Evolutionary conservation across 2,329 filamentous ascomycete genomes (phyloP).

Genomic region (Penicillium sp.): DNA sequence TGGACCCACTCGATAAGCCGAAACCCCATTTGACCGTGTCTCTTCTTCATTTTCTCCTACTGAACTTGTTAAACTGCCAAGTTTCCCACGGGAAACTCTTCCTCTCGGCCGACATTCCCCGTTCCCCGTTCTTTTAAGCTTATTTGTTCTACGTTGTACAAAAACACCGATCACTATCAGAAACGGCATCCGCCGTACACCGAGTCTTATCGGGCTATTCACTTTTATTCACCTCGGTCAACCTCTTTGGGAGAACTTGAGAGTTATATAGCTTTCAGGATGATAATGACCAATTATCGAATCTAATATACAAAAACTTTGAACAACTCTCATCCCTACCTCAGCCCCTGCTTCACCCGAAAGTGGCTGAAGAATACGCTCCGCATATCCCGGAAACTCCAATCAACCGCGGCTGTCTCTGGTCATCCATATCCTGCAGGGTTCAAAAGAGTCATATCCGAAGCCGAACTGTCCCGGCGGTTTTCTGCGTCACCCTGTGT

Average conservation of each 20-base stretch:
- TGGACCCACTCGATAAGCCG: slow-evolving; percentile 9
- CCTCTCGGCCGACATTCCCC: slow-evolving; percentile 25
- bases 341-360: slow-evolving; percentile 14
- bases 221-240: neutral
- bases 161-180: neutral
- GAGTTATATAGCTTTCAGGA: slow-evolving; percentile 12
- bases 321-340: neutral
- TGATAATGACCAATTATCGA: slow-evolving; percentile 9
- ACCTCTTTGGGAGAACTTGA: slow-evolving; percentile 5
- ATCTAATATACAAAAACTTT: neutral
- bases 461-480: slow-evolving; percentile 16
- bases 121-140: slow-evolving; percentile 7
- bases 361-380: neutral
- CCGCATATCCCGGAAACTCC: slow-evolving; percentile 7
- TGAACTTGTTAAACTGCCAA: neutral
- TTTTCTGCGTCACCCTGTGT: neutral
- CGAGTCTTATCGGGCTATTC: slow-evolving; percentile 12
- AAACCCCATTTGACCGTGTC: neutral
- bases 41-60: too few species aligned
- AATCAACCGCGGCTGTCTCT: slow-evolving; percentile 21
- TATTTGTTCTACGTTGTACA: neutral
- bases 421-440: neutral
- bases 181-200: slow-evolving; percentile 22
- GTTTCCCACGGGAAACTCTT: slow-evolving; percentile 26
- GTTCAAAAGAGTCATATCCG: neutral